These are phyloP conservation scores for Ploettnerulaceae sp. DNA, from an alignment of 2,329 filamentous ascomycete genomes.

Conservation along the genomic window DNA sequence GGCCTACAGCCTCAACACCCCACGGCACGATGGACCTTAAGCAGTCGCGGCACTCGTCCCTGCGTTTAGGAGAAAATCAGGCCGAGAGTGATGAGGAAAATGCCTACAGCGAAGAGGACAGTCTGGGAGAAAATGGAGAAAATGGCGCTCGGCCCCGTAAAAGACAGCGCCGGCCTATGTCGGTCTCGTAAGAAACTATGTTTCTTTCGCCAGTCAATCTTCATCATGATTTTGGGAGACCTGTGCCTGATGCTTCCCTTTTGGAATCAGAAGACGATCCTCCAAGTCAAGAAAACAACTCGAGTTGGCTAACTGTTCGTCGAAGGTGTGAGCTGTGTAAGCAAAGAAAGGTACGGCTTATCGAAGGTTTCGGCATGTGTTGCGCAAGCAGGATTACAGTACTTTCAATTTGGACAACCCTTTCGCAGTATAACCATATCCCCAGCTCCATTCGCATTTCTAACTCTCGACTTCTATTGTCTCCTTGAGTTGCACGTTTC, in stretches of 20 bases:
- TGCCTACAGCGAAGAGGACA: constrained; percentile 32
- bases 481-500: not conserved
- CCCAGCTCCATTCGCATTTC: too few relatives aligned
- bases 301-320: constrained; percentile 33
- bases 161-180: constrained; percentile 45
- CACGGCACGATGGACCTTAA: constrained; percentile 30
- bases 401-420: not conserved
- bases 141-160: constrained; percentile 38
- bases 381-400: not conserved
- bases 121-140: constrained; percentile 23
- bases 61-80: constrained; percentile 25
- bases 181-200: constrained; percentile 42
- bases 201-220: constrained; percentile 24
- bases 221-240: constrained; percentile 17
- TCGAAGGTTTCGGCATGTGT: not conserved
- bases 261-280: constrained; percentile 17
- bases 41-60: constrained; percentile 26
- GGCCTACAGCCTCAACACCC: constrained; percentile 10
- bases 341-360: constrained; percentile 62
- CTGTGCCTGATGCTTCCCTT: constrained; percentile 11
- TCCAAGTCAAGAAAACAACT: constrained; percentile 18
- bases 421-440: not conserved
- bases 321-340: constrained; percentile 72
- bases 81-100: constrained; percentile 34
- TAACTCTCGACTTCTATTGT: too few relatives aligned